Evolutionary conservation across 129 eudicot genomes (phyloP), one percentile per base, ranked within the genome.

Genomic region (Ambrosia trifida): DNA sequence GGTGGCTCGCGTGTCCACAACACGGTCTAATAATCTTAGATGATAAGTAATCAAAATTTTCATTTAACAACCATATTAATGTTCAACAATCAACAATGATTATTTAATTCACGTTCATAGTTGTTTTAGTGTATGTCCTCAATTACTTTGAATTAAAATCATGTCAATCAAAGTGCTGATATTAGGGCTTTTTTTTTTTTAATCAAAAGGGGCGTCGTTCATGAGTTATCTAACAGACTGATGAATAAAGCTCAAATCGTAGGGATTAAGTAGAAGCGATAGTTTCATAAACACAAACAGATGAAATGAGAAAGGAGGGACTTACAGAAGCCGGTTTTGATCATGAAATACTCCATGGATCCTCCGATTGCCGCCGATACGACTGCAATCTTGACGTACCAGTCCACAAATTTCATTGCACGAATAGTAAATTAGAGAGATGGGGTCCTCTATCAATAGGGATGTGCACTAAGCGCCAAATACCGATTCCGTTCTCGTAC

Each of bases 341-440:
- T 87, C 98, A 93, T 93, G 84, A 93, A 93, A 72, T 87, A 76
- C 80, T 93, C 98, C 98, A 93, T 93, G 4, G 87, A 87, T 66
- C 95, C 98, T 60, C 98, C 98, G 57, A 93, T 76, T 59, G 85
- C 70, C 12, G 98, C 96, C 4, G 95, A 81, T 9, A 45, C 85
- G 30, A 82, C 50, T 13, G 83, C 89, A 13, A 93, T 87, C 87
- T 93, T 93, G 74, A 87, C 35, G 58, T 93, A 93, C 98, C 98
- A 93, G 74, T 75, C 98, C 76, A 75, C 19, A 73, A 85, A 93
- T 80, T 93, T 93, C 89, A 93, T 92, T 44, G 60, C 28, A 24
- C 28, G 28, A 24, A 24, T n/a, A n/a, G n/a, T n/a, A n/a, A n/a
- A n/a, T n/a, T n/a, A n/a, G n/a, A n/a, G n/a, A n/a, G n/a, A n/a